Evolutionary conservation across 2,329 filamentous ascomycete species (phyloP), one percentile per base, ranked within the genome.

Genomic region (Colletotrichum tropicicola): DNA sequence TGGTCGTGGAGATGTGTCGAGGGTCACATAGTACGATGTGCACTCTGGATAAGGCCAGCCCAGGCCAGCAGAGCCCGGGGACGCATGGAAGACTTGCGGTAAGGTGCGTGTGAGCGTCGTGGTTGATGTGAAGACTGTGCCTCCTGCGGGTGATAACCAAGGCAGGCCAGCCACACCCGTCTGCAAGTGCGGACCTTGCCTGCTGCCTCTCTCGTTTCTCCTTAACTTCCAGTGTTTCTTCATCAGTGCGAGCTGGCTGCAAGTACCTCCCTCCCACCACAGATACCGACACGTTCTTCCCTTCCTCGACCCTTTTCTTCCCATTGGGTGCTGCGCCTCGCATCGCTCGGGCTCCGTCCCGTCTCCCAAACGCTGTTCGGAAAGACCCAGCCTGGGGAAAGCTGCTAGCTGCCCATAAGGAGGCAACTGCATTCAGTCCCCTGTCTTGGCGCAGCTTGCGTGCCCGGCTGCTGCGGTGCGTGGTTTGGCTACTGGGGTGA

Each of bases 311-410:
- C 17, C 32, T 23, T 23, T 21, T 7, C 30, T 23, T 44, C 37
- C 35, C 32, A 41, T 65, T 54, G 48, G 57, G 25, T 28, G 61
- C 61, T 65, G 48, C 61, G 61, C 57, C 61, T 65, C 43, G 48
- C 44, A 44, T 55, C 61, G 57, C 61, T 61, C 57, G 61, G 57
- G 19, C 61, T 61, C 49, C 61, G 37, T 61, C 57, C 51, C 41
- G 48, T 65, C 35, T 65, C 48, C 57, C 12, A 55, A 65, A 65
- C 61, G 48, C 43, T 28, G n/a, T 30, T 55, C 48, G 28, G 27
- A 44, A 37, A 52, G 67, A 49, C 4, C 51, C 45, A 7, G 69
- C 37, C 27, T 19, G 35, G 30, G 17, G 19, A 35, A 15, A 52
- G 32, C 27, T 35, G 10, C 47, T 19, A 17, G 37, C 37, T 41